phyloP scores from a whole-genome alignment of 2,329 filamentous ascomycete species.

The Verticillium alfalfae region DNA sequence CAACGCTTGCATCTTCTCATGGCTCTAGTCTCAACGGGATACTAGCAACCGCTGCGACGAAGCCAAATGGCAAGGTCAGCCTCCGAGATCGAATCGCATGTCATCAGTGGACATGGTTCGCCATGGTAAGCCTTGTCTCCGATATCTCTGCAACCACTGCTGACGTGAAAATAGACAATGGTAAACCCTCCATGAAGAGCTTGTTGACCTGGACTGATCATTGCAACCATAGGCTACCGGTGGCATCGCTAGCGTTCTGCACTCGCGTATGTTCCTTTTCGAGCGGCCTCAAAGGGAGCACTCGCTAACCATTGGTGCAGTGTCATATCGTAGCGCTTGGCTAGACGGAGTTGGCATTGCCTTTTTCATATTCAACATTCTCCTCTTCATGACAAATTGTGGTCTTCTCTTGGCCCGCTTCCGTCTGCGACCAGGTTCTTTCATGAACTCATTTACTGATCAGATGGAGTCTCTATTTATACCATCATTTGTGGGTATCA shows the following conservation, averaged over 20 bases:
- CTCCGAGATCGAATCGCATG: slow-evolving; percentile 46
- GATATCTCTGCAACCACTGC: background rate
- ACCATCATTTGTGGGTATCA: slow-evolving; percentile 53
- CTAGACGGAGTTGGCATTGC: slow-evolving; percentile 52
- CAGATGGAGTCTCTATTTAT: slow-evolving; percentile 76
- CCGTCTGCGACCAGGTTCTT: slow-evolving; percentile 62
- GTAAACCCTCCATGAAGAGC: slow-evolving; percentile 12
- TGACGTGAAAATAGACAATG: slow-evolving; percentile 21
- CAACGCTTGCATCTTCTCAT: slow-evolving; percentile 10
- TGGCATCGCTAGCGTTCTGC: slow-evolving; percentile 49
- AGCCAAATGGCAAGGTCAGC: slow-evolving; percentile 25
- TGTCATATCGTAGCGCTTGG: slow-evolving; percentile 49
- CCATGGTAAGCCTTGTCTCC: slow-evolving; percentile 33
- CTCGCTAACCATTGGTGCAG: slow-evolving; percentile 16
- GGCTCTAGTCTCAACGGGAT: slow-evolving; percentile 25
- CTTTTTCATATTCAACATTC: slow-evolving; percentile 59
- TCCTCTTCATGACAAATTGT: slow-evolving; percentile 59
- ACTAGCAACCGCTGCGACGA: slow-evolving; percentile 20
- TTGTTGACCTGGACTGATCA: background rate
- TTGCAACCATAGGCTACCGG: slow-evolving; percentile 42
- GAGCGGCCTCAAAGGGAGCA: slow-evolving; percentile 2
- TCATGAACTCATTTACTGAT: slow-evolving; percentile 66
- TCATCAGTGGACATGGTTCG: slow-evolving; percentile 73
- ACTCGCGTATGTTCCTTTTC: slow-evolving; percentile 20
- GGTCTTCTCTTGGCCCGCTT: slow-evolving; percentile 64